Evolutionary conservation across 495 filamentous ascomycete genomes (phyloP), one percentile per base, ranked within the genome.

Genomic region (Amphirosellinia nigrospora): DNA sequence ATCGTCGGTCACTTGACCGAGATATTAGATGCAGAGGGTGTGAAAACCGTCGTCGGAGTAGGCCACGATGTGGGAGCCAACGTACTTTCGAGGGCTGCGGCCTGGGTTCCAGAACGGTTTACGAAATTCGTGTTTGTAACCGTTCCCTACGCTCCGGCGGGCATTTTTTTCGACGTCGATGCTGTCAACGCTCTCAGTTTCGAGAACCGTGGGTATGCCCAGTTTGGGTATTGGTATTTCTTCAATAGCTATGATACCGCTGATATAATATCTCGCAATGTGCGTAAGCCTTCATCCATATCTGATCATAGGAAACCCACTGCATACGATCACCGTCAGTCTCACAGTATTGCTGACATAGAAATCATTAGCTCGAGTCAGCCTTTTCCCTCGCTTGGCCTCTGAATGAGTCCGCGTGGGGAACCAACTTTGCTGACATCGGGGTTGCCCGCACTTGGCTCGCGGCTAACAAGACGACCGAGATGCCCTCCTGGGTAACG

Each of bases 11-110:
- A 84, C 34, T 23, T 83, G 21, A 56, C 73, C 19, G 71, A 71
- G 26, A 71, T 83, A 32, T 48, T 82, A 28, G 75, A 80, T 34
- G 28, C 26, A 41, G 70, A 75, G 55, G 53, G 63, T 10, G 53
- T 81, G 13, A 41, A 66, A 28, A 64, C 71, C 15, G 74, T 80
- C 32, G 26, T 80, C 21, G 76, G 68, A 34, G 74, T 82, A 6
- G 76, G 72, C 8, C 80, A 82, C 67, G 81, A 82, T 60, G 81
- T 73, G 73, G 73, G 73, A 11, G 68, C 73, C 30, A 72, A 65
- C n/a, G 53, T 74, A 11, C 46, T 72, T 3, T 68, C 59, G 34
- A 69, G 70, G 58, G 59, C 70, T 19, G 46, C 50, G 28, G 41
- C 32, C 23, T 55, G 63, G 34, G 55, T 66, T 38, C 69, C 64